These are phyloP conservation scores for Penicillium desertorum DNA, from an alignment of 495 filamentous ascomycete genomes.

Conservation along the genomic window DNA sequence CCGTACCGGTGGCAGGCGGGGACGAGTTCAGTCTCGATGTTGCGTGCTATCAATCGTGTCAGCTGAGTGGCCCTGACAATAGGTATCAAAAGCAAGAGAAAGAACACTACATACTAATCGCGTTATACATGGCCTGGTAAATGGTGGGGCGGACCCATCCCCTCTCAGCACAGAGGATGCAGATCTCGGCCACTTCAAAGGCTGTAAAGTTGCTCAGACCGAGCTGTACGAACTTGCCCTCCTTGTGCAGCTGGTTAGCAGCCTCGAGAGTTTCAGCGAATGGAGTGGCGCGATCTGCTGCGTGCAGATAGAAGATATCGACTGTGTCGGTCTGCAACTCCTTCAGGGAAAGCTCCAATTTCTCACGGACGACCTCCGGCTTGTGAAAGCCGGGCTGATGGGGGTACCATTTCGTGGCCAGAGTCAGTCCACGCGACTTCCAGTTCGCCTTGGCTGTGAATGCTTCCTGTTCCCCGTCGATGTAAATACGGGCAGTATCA, in stretches of 20 bases:
- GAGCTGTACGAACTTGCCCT: constrained; percentile 81
- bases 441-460: constrained; percentile 75
- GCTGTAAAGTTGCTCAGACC: constrained; percentile 84
- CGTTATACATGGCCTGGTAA: constrained; percentile 68
- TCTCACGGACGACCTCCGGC: constrained; percentile 57
- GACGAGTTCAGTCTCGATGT: constrained; percentile 72
- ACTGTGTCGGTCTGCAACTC: constrained; percentile 75
- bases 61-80: constrained; percentile 36
- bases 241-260: constrained; percentile 77
- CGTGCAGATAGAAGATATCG: constrained; percentile 89
- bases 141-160: constrained; percentile 65
- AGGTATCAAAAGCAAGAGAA: not conserved
- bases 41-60: constrained; percentile 56
- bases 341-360: constrained; percentile 62
- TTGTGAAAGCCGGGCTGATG: constrained; percentile 56
- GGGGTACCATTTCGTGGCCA: constrained; percentile 87
- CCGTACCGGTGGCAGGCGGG: constrained; percentile 75
- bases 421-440: constrained; percentile 76
- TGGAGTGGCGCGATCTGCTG: constrained; percentile 72
- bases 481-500: constrained; percentile 76
- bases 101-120: constrained; percentile 44
- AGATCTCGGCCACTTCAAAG: constrained; percentile 89
- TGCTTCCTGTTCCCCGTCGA: constrained; percentile 73
- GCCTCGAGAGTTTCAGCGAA: constrained; percentile 78
- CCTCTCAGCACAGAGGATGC: constrained; percentile 74